Base-by-base conservation (phyloP, 2,329 filamentous ascomycete genomes). In the Cryphonectria carpinicola region DNA sequence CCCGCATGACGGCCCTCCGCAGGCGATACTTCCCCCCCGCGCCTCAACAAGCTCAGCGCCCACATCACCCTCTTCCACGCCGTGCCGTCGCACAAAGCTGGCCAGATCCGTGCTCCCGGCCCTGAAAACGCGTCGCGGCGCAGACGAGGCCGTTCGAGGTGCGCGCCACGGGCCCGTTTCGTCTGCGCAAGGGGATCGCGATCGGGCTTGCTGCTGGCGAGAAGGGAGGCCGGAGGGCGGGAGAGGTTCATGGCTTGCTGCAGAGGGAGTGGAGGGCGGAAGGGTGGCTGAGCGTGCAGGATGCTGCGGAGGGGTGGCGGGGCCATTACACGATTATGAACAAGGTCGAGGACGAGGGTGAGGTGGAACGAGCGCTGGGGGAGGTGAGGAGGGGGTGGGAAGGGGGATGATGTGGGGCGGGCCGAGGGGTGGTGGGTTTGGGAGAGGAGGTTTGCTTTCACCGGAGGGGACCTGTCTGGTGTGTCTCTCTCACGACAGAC, bases 31-130 rank as follows among this genome's bases (percentile, higher is more conserved):
- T 70, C 49, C 70, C 65, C 65, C 0, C 49, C n/a, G 1, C 70
- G 62, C 49, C 41, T 61, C 32, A 69, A 70, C 65, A 66, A 65
- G 43, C 41, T 58, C n/a, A 61, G 63, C 3, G 67, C 70, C 2
- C 70, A 72, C 60, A 68, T 72, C 25, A 72, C 65, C 13, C 52
- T 72, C 49, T 72, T 70, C 68, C 70, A 72, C 61, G 70, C 68
- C 32, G 64, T 70, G 4, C 70, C 70, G 4, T 68, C 67, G 7
- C 58, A 58, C 19, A 28, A 28, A 64, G 60, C 41, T 70, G 49
- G 17, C 8, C 6, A 25, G 19, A 17, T 41, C 66, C 49, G 32
- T 64, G 32, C 10, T 69, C 1, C 49, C 67, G n/a, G 52, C 66
- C 14, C 28, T 62, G 32, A 19, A 19, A 70, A 52, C 65, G 65